These are phyloP conservation scores for Entoloma clypeatum DNA, from an alignment of 1,284 basidiomycete genomes.

Conservation along the genomic window DNA sequence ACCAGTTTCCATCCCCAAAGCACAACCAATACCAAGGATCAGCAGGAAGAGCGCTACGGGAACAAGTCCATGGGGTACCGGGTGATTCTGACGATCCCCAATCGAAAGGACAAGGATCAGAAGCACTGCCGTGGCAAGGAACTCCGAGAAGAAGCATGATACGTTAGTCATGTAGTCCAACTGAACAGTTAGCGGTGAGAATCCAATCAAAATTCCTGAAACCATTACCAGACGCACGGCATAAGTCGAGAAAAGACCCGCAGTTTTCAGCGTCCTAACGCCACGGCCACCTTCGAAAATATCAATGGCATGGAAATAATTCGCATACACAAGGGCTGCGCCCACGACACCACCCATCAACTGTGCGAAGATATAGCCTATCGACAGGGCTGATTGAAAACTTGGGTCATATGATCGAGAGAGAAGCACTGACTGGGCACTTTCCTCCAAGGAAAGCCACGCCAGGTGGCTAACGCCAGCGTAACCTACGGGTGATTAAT, in stretches of 20 bases:
- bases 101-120: constrained; percentile 43
- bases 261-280: constrained; percentile 68
- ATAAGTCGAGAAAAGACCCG: constrained; percentile 67
- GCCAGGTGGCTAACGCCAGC: constrained; percentile 61
- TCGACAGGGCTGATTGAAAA: constrained; percentile 1
- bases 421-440: constrained; percentile 46
- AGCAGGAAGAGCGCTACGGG: constrained; percentile 49
- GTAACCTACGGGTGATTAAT: constrained; percentile 45
- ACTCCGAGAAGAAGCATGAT: constrained; percentile 63
- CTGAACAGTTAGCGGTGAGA: constrained; percentile 28
- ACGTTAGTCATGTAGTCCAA: constrained; percentile 54
- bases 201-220: neutral
- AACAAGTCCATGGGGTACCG: constrained; percentile 42
- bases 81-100: constrained; percentile 40
- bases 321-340: constrained; percentile 66
- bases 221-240: constrained; percentile 43
- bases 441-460: constrained; percentile 77
- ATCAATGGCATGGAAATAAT: constrained; percentile 75
- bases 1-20: constrained; percentile 52
- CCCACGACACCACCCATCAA: constrained; percentile 68
- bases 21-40: constrained; percentile 46
- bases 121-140: constrained; percentile 57
- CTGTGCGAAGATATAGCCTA: constrained; percentile 67
- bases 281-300: constrained; percentile 59
- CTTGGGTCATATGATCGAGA: neutral